Conservation (phyloP, 2,329 filamentous ascomycete species). For the Colletotrichum navitas region DNA sequence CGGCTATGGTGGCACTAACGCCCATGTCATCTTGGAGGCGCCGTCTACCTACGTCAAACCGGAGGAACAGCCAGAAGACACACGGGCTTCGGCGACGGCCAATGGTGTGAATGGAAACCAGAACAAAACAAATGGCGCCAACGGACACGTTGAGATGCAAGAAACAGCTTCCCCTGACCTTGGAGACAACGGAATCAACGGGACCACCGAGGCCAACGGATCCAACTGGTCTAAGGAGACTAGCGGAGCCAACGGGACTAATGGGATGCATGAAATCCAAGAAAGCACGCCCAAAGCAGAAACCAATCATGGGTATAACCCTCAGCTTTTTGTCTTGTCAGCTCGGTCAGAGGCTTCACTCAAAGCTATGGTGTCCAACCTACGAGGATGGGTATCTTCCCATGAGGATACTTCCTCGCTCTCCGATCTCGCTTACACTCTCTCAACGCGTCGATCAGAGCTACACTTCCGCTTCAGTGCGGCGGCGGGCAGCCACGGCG, state of each 20-base stretch:
- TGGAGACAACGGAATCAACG: background rate
- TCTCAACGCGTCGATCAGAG: background rate
- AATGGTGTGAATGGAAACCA: background rate
- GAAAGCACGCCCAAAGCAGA: background rate
- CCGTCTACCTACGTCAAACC: background rate
- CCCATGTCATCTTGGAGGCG: constrained; percentile 42
- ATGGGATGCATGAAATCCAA: background rate
- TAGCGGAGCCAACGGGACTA: background rate
- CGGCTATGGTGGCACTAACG: constrained; percentile 48
- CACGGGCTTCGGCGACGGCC: background rate
- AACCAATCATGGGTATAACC: background rate
- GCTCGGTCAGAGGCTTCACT: constrained; percentile 44
- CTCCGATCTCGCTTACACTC: constrained; percentile 34
- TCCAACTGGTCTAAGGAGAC: too few species aligned
- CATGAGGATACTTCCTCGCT: background rate
- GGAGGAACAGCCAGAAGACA: background rate
- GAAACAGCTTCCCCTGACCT: background rate
- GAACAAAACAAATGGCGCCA: background rate
- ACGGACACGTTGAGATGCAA: background rate
- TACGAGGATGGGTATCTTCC: constrained; percentile 5
- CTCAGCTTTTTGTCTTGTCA: constrained; percentile 58
- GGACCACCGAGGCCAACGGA: too few species aligned
- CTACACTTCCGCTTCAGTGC: constrained; percentile 1
- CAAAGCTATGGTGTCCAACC: background rate
- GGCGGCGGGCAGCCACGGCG: background rate